phyloP scores from a whole-genome alignment of 176 grass and related monocot species.

The Olyra latifolia region DNA sequence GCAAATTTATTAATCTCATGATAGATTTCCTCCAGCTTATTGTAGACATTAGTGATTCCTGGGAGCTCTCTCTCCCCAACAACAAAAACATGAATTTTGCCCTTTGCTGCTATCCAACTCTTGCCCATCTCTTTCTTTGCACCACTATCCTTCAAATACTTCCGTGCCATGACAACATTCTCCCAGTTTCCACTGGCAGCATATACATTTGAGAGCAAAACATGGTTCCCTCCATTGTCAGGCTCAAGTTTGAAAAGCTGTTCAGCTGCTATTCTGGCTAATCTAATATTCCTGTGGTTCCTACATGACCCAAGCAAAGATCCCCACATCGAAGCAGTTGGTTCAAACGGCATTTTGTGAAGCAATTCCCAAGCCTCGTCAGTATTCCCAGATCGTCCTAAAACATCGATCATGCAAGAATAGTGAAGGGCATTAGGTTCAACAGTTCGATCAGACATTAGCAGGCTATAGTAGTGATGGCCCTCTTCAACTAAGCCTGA shows the following conservation, averaged over 20 bases:
- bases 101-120: conserved; percentile 64
- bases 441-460: conserved; percentile 45
- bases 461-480: conserved; percentile 43
- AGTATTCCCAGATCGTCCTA: conserved; percentile 52
- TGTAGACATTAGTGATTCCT: conserved; percentile 34
- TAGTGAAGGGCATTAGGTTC: conserved; percentile 70
- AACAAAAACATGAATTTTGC: conserved; percentile 41
- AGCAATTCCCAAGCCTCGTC: conserved; percentile 63
- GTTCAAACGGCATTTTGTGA: conserved; percentile 47
- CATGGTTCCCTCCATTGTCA: conserved; percentile 61
- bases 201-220: conserved; percentile 73
- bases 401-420: conserved; percentile 76
- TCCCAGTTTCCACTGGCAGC: conserved; percentile 57
- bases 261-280: conserved; percentile 56
- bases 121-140: conserved; percentile 59
- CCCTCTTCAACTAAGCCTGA: conserved; percentile 62
- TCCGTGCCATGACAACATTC: conserved; percentile 51
- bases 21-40: conserved; percentile 44
- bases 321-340: conserved; percentile 51
- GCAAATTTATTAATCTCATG: conserved; percentile 24
- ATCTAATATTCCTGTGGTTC: conserved; percentile 38
- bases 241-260: conserved; percentile 75
- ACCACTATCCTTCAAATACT: conserved; percentile 52
- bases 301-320: conserved; percentile 70
- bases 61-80: conserved; percentile 40